Evolutionary conservation across 441 rosid genomes (phyloP).

Genomic region (Jatropha podagrica): DNA sequence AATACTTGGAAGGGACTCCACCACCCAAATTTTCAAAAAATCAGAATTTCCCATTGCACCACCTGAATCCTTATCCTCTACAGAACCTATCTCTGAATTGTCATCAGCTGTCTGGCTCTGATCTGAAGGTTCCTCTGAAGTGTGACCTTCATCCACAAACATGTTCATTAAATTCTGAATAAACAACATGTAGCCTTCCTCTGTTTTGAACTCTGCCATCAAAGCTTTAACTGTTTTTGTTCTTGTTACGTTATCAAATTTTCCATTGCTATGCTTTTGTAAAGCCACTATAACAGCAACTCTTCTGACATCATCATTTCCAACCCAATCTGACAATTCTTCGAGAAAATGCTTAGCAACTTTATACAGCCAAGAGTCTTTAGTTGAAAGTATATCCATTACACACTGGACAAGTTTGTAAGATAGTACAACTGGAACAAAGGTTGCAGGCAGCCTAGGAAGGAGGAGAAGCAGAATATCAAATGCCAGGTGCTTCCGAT

Average conservation of each 20-base stretch:
- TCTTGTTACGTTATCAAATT: conserved; percentile 69
- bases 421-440: conserved; percentile 60
- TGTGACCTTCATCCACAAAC: conserved; percentile 79
- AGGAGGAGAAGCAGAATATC: conserved; percentile 76
- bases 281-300: conserved; percentile 77
- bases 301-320: conserved; percentile 75
- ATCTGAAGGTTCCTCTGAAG: conserved; percentile 87
- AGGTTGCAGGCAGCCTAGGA: conserved; percentile 78
- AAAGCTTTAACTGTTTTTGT: conserved; percentile 77
- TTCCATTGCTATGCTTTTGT: conserved; percentile 91
- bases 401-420: conserved; percentile 85
- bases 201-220: conserved; percentile 78
- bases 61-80: conserved; percentile 74
- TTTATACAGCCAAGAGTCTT: conserved; percentile 91
- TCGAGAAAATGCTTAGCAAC: conserved; percentile 77
- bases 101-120: conserved; percentile 99
- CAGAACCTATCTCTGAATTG: conserved; percentile 83
- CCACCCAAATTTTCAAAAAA: conserved; percentile 77
- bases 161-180: conserved; percentile 70
- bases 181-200: conserved; percentile 74
- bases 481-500: conserved; percentile 87
- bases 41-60: conserved; percentile 57
- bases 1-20: conserved; percentile 83
- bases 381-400: conserved; percentile 81
- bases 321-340: conserved; percentile 74